These are phyloP conservation scores for Ambrosia artemisiifolia DNA, from an alignment of 129 eudicot species.

Conservation along the genomic window DNA sequence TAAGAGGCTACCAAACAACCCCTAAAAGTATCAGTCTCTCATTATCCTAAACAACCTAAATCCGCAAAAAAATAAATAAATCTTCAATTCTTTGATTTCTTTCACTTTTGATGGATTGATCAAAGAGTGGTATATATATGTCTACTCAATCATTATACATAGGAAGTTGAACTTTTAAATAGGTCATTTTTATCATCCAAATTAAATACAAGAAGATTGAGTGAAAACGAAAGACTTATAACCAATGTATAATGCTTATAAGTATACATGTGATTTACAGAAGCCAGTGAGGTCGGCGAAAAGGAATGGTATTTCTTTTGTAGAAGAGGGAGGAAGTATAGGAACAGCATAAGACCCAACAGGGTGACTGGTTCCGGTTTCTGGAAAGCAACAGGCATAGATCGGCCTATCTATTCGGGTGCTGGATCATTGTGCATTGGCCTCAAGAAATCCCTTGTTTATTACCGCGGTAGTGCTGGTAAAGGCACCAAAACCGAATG, in stretches of 20 bases:
- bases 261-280: conserved; percentile 35
- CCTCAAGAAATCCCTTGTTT: conserved; percentile 73
- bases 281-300: conserved; percentile 51
- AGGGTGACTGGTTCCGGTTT: conserved; percentile 92
- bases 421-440: conserved; percentile 54
- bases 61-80: too few relatives aligned
- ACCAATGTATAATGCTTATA: background rate
- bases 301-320: conserved; percentile 95
- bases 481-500: conserved; percentile 87
- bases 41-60: too few relatives aligned
- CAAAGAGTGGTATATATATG: background rate
- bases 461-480: conserved; percentile 74
- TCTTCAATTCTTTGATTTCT: background rate
- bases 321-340: conserved; percentile 89
- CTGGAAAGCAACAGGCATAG: conserved; percentile 97
- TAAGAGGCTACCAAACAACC: too few relatives aligned
- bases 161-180: background rate
- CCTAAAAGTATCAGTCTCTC: too few relatives aligned
- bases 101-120: background rate
- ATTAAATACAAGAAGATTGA: background rate
- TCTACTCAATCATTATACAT: background rate
- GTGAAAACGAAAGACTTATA: background rate
- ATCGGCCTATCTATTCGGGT: conserved; percentile 55
- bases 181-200: background rate
- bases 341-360: conserved; percentile 90